Evolutionary conservation across 257 asterid species (phyloP).

Genomic region (Solanum appendiculatum): DNA sequence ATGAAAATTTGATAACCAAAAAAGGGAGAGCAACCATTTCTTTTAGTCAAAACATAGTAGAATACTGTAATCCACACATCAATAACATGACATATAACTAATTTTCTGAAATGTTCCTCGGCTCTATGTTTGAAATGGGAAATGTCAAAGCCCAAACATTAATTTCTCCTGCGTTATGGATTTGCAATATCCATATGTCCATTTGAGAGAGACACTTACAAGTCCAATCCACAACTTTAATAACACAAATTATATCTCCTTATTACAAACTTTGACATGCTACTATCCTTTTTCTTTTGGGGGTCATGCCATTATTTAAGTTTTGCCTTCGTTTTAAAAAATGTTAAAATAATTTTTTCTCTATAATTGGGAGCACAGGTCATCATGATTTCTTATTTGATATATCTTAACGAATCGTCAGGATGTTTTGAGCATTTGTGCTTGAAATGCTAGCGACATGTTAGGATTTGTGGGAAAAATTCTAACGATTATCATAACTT

Average conservation of each 20-base stretch:
- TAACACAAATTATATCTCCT: neutral
- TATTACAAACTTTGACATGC: neutral
- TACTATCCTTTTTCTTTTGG: neutral
- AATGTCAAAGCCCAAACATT: neutral
- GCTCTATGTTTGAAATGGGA: neutral
- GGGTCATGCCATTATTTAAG: neutral
- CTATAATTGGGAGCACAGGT: neutral
- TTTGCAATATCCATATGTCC: neutral
- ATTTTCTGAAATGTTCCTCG: neutral
- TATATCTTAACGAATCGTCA: neutral
- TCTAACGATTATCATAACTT: neutral
- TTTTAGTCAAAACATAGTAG: neutral
- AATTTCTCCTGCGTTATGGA: neutral
- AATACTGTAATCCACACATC: neutral
- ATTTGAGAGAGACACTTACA: neutral
- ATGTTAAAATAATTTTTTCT: neutral
- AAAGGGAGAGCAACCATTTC: neutral
- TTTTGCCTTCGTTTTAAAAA: neutral
- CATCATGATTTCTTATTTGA: too few species aligned
- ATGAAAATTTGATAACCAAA: neutral
- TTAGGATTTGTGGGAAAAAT: neutral
- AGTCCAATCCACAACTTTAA: neutral
- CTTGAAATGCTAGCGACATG: neutral
- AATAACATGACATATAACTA: neutral
- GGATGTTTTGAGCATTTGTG: too few species aligned